A percentile compares a stretch with the other conserved stretches of the same genome.
Evolutionary conservation across 345 rosid genomes (phyloP).

Genomic region (Eucalyptus urophylla): DNA sequence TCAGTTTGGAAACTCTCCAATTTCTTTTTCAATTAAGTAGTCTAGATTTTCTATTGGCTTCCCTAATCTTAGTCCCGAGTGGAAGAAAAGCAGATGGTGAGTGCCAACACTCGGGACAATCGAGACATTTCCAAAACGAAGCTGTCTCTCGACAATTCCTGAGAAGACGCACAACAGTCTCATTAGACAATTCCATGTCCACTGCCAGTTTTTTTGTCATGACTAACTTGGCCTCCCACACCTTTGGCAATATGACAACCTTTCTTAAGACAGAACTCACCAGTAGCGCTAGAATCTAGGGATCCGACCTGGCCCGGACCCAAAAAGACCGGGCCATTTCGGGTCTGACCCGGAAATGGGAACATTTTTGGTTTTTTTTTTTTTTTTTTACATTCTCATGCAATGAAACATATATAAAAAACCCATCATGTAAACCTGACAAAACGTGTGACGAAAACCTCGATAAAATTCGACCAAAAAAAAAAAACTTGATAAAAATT

Average conservation of each 20-base stretch:
- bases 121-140: background rate
- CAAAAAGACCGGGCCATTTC: no score
- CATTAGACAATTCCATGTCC: background rate
- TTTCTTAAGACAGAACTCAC: background rate
- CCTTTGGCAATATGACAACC: background rate
- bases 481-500: background rate
- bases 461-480: background rate
- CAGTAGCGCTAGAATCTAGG: background rate
- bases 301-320: background rate
- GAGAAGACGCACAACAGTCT: background rate
- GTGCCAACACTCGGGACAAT: background rate
- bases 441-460: background rate
- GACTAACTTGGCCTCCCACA: background rate
- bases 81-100: background rate
- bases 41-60: background rate
- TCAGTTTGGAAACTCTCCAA: background rate
- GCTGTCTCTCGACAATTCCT: background rate
- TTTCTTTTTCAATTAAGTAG: background rate
- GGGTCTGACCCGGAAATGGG: background rate
- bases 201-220: background rate
- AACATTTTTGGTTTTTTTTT: no score
- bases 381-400: background rate
- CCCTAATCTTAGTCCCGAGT: background rate
- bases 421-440: background rate
- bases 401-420: background rate